Base-by-base conservation (phyloP, 2,329 filamentous ascomycete genomes). In the Colletotrichum truncatum region DNA sequence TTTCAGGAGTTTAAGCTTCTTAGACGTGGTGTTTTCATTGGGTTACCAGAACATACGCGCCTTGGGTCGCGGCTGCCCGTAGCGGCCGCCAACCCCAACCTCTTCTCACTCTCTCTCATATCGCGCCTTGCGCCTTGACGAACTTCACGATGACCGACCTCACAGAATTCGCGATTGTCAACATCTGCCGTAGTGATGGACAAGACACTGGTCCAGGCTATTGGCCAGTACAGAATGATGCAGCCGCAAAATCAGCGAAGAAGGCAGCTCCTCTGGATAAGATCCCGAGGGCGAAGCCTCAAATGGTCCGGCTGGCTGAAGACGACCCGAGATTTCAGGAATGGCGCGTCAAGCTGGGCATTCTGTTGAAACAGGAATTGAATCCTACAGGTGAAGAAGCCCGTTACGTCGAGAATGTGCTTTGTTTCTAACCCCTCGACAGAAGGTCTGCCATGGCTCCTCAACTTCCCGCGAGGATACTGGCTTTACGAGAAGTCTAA, bases 401-500 rank as follows among this genome's bases (percentile, higher is more conserved):
- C 8, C n/a, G 39, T 26, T 4, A n/a, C n/a, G n/a, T 26, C 39
- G 8, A 4, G 75, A 71, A 16, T 79, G 78, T 6, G 21, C 79
- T 78, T 79, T 30, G 21, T 66, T 62, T 41, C 52, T 68, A 14
- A 76, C 60, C 68, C 60, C 14, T 6, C 12, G 6, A 23, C 36
- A 82, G 80, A 82, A 60, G 81, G 81, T 21, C 77, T 80, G 45
- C 66, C 80, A 1, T 83, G 81, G 81, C 78, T 79, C 56, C 74
- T 82, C 9, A 73, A 79, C n/a, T 82, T 83, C 23, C 81, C 81
- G 12, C 70, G 75, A 23, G 80, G 80, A 2, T 83, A 83, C 70
- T 83, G 80, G 81, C 72, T 83, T 3, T 83, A 83, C 60, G 77
- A 83, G 69, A 80, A 80, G 51, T 82, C 80, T 4, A 82, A 82